Evolutionary conservation across 2,329 filamentous ascomycete genomes (phyloP).

Genomic region (Dothistroma septosporum): DNA sequence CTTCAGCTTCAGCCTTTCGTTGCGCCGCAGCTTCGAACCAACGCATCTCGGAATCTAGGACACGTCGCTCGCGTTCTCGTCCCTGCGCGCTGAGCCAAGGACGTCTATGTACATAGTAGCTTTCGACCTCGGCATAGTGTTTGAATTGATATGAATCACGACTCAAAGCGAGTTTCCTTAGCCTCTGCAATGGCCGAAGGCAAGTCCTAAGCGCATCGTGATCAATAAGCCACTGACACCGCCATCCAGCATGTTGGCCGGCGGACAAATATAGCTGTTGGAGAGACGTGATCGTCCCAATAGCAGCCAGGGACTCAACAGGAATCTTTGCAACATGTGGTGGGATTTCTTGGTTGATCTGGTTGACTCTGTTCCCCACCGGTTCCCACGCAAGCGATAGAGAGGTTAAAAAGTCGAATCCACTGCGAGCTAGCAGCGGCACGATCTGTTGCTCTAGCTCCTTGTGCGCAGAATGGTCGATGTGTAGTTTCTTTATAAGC

Average conservation of each 20-base stretch:
- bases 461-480: not conserved
- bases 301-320: not conserved
- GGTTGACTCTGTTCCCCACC: not conserved
- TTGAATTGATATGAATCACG: conserved; percentile 1
- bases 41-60: not conserved
- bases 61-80: not conserved
- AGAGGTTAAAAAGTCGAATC: not conserved
- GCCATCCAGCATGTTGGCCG: not conserved
- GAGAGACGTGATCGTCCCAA: not conserved
- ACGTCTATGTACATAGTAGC: not conserved
- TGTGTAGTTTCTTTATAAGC: not conserved
- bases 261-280: not conserved
- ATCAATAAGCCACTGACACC: conserved; percentile 3
- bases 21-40: not conserved
- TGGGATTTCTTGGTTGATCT: not conserved
- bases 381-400: not conserved
- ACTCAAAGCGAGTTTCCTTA: not conserved
- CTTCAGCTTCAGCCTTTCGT: not conserved
- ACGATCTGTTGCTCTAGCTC: not conserved
- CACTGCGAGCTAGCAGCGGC: not conserved
- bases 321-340: not conserved
- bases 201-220: not conserved
- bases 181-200: not conserved
- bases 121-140: not conserved
- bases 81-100: not conserved